A percentile compares a stretch with the other conserved stretches of the same genome.
These are phyloP conservation scores for Diaporthe citrichinensis DNA, from an alignment of 2,329 filamentous ascomycete species.

Conservation along the genomic window DNA sequence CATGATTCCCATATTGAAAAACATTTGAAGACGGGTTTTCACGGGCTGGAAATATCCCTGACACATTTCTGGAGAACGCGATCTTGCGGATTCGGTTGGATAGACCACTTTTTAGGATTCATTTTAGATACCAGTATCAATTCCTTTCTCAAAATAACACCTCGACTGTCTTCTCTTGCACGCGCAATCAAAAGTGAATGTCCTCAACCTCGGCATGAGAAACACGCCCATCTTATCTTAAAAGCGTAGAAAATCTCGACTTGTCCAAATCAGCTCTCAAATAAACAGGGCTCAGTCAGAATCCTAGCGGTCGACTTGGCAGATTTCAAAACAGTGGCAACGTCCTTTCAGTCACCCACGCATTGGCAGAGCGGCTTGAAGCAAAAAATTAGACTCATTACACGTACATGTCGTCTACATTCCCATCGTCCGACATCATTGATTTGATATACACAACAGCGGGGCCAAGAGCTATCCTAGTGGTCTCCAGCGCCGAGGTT, in stretches of 20 bases:
- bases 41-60: conserved; percentile 30
- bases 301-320: neutral
- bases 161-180: neutral
- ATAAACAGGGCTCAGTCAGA: neutral
- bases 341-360: no score
- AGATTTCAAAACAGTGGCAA: neutral
- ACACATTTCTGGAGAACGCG: conserved; percentile 28
- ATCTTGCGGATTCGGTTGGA: conserved; percentile 23
- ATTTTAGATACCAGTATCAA: conserved; percentile 33
- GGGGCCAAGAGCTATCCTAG: neutral
- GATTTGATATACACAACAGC: conserved; percentile 11
- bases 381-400: neutral
- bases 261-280: neutral
- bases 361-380: neutral
- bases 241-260: neutral
- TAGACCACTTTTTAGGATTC: conserved; percentile 27
- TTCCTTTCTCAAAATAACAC: conserved; percentile 11
- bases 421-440: neutral
- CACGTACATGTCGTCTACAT: neutral
- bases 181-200: neutral
- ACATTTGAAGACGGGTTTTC: conserved; percentile 15
- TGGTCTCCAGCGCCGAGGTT: neutral
- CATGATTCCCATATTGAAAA: conserved; percentile 33
- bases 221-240: neutral
- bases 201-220: neutral